A percentile compares a stretch with the other conserved stretches of the same genome.
Conservation (phyloP, 148 eudicot species). For the Chenopodium quinoa region DNA sequence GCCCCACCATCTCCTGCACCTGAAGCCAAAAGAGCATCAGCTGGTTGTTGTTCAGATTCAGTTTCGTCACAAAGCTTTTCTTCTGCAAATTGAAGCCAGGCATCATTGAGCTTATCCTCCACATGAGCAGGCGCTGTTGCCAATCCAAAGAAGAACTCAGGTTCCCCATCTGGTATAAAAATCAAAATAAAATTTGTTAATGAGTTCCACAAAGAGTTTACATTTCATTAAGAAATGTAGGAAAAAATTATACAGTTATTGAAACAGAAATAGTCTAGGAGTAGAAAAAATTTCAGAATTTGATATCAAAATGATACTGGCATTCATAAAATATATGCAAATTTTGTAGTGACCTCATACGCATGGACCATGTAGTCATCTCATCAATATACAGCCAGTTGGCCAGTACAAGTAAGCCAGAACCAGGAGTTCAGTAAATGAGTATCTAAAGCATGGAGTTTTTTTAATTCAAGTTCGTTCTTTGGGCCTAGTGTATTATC, state of each 20-base stretch:
- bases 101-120: constrained; percentile 90
- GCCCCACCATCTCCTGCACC: constrained; percentile 77
- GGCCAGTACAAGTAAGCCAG: too few species aligned
- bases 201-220: constrained; percentile 6
- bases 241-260: neutral
- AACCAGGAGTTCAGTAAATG: too few species aligned
- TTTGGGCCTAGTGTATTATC: too few species aligned
- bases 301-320: neutral
- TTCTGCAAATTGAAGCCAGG: constrained; percentile 97
- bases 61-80: constrained; percentile 45
- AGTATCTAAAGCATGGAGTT: too few species aligned
- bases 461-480: too few species aligned
- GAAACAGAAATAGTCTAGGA: neutral
- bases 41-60: constrained; percentile 42
- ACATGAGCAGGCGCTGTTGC: constrained; percentile 99
- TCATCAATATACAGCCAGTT: too few species aligned
- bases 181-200: neutral
- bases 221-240: neutral
- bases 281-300: neutral
- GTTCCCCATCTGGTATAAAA: constrained; percentile 49
- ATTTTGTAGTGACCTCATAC: too few species aligned
- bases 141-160: constrained; percentile 90
- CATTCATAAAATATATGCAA: too few species aligned
- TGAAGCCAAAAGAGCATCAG: constrained; percentile 64
- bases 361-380: too few species aligned